A percentile compares a stretch with the other conserved stretches of the same genome.
phyloP scores from a whole-genome alignment of 75 land plant species.

The Cupressus sempervirens region DNA sequence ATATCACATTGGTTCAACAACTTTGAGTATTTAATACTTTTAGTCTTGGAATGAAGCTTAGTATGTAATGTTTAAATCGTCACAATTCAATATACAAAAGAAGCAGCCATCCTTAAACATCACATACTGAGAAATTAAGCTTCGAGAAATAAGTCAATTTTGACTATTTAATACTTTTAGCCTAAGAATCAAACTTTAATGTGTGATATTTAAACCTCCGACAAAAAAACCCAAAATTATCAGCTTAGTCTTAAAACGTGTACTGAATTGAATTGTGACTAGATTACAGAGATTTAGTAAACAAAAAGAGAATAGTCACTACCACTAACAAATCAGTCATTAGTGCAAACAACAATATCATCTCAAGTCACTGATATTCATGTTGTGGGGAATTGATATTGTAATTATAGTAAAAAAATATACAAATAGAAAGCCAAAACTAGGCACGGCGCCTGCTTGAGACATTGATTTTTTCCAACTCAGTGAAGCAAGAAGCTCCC shows the following conservation, averaged over 20 bases:
- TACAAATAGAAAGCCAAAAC: not conserved
- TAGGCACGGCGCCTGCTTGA: not conserved
- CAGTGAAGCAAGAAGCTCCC: not conserved
- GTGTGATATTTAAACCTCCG: too few species aligned
- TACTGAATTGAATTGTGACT: not conserved
- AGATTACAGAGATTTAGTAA: not conserved
- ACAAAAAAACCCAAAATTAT: not conserved
- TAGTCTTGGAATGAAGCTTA: too few species aligned
- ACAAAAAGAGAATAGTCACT: not conserved
- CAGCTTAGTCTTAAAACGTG: not conserved
- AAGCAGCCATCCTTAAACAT: too few species aligned
- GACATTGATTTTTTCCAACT: not conserved
- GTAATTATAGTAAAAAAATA: slow-evolving; percentile 7
- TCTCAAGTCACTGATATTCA: not conserved
- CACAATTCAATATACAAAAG: too few species aligned
- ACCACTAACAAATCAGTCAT: not conserved
- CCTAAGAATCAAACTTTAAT: too few species aligned
- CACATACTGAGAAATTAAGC: too few species aligned
- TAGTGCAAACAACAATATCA: not conserved
- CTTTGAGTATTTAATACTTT: too few species aligned
- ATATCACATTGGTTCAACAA: too few species aligned
- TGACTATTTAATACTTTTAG: too few species aligned
- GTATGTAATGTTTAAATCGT: too few species aligned
- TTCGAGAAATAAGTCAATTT: too few species aligned
- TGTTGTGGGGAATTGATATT: not conserved